Evolutionary conservation across 2,329 filamentous ascomycete species (phyloP), one percentile per base, ranked within the genome.

Genomic region (Emmonsia crescens): DNA sequence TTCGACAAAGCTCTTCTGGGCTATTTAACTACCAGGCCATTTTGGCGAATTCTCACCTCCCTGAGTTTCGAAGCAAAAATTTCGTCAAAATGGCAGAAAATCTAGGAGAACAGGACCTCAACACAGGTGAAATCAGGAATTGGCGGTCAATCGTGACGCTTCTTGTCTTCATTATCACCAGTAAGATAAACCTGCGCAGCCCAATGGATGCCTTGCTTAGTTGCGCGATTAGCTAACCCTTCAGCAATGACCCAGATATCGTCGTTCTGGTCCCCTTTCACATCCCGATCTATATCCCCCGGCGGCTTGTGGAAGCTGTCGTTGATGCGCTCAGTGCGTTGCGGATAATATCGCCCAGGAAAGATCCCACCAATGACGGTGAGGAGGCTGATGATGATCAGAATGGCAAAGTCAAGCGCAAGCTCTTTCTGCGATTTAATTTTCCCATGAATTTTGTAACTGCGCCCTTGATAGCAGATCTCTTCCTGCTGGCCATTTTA

Each of bases 141-240:
- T 89, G 86, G 87, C 79, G 82, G 57, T 89, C 87, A 19, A 89
- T 90, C 57, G 74, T 89, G 61, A 89, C 86, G 0, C 78, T 90
- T 40, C 75, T 90, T 60, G 81, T 86, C 52, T 90, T 90, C 68
- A 76, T 89, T 40, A 51, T 88, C 48, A 86, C 87, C 4, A 90
- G 87, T 89, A 76, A 79, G 85, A 83, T 24, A 19, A 19, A 40
- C 46, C 10, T 61, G 44, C 33, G 24, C 62, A 55, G 60, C 49
- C 2, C 24, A 29, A n/a, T n/a, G n/a, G n/a, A n/a, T 46, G 31
- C 8, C 14, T 49, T 31, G n/a, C n/a, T 38, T 38, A 24, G 24
- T 33, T 42, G 21, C 52, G 57, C 38, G 14, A 51, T 61, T 19
- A 40, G 44, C 58, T 57, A 56, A 63, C 21, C 51, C 55, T 61